phyloP scores from a whole-genome alignment of 331 rosid species.

The Acacia concinna region DNA sequence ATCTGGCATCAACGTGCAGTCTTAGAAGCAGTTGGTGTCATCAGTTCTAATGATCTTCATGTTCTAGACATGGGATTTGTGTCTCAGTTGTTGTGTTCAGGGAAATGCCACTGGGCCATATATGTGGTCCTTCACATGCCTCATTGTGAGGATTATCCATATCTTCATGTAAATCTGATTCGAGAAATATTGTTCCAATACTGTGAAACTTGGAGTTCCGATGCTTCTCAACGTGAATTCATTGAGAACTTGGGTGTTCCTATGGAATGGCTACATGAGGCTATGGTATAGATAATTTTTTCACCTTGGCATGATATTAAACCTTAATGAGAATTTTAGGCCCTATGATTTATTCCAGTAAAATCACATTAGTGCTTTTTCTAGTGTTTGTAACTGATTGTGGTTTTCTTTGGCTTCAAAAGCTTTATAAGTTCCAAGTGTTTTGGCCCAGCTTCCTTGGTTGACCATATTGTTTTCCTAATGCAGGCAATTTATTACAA shows the following conservation, averaged over 20 bases:
- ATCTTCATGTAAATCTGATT: conserved; percentile 78
- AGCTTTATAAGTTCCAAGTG: conserved; percentile 7
- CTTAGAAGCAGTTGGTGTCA: conserved; percentile 90
- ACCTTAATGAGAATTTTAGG: background rate
- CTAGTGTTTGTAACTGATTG: conserved; percentile 9
- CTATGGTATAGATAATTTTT: conserved; percentile 62
- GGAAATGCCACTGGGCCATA: conserved; percentile 94
- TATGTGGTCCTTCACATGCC: conserved; percentile 94
- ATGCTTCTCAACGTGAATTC: conserved; percentile 69
- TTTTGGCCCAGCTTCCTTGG: conserved; percentile 18
- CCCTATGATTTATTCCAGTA: background rate
- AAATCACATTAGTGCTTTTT: conserved; percentile 13
- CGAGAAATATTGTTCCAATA: conserved; percentile 91
- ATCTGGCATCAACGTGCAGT: conserved; percentile 93
- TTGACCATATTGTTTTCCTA: conserved; percentile 37
- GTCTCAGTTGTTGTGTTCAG: conserved; percentile 79
- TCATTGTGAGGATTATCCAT: conserved; percentile 71
- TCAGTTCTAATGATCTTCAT: conserved; percentile 80
- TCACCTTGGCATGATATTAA: conserved; percentile 28
- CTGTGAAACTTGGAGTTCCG: conserved; percentile 94
- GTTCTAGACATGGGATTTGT: conserved; percentile 85
- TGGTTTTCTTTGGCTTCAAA: conserved; percentile 23
- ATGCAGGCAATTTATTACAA: conserved; percentile 84
- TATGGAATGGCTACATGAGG: conserved; percentile 87
- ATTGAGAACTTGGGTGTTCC: conserved; percentile 91